Conservation (phyloP, 2,329 filamentous ascomycete genomes). For the Beauveria sp. region DNA sequence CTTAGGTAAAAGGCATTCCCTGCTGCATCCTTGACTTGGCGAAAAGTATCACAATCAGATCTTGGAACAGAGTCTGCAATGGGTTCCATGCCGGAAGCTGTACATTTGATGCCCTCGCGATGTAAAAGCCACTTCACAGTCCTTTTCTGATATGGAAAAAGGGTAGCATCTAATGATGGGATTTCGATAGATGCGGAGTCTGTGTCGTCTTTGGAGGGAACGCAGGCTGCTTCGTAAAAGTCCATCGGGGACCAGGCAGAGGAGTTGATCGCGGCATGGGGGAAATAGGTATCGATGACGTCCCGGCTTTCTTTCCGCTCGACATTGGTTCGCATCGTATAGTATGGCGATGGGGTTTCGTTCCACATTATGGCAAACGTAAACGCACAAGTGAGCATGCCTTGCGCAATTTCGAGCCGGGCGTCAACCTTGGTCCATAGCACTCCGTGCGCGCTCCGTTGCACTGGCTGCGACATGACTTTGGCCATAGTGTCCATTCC, state of each 20-base stretch:
- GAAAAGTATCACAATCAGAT: conserved; percentile 21
- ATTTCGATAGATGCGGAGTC: conserved; percentile 32
- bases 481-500: conserved; percentile 14
- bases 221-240: conserved; percentile 64
- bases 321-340: conserved; percentile 20
- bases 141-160: conserved; percentile 68
- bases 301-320: conserved; percentile 26
- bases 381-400: conserved; percentile 16
- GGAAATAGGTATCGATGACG: conserved; percentile 31
- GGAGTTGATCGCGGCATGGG: conserved; percentile 8
- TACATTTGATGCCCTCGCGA: conserved; percentile 55
- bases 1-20: conserved; percentile 47
- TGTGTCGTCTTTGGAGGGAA: conserved; percentile 42
- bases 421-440: conserved; percentile 29
- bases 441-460: conserved; percentile 18
- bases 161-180: conserved; percentile 36
- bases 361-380: conserved; percentile 36
- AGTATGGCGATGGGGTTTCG: conserved; percentile 25
- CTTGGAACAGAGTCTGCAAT: conserved; percentile 11
- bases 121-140: conserved; percentile 62
- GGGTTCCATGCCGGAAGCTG: background rate
- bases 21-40: conserved; percentile 24
- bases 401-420: background rate
- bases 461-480: background rate
- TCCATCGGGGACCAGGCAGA: conserved; percentile 38